Base-by-base conservation (phyloP, 2,329 filamentous ascomycete genomes). In the Ambrosiella beaveri region DNA sequence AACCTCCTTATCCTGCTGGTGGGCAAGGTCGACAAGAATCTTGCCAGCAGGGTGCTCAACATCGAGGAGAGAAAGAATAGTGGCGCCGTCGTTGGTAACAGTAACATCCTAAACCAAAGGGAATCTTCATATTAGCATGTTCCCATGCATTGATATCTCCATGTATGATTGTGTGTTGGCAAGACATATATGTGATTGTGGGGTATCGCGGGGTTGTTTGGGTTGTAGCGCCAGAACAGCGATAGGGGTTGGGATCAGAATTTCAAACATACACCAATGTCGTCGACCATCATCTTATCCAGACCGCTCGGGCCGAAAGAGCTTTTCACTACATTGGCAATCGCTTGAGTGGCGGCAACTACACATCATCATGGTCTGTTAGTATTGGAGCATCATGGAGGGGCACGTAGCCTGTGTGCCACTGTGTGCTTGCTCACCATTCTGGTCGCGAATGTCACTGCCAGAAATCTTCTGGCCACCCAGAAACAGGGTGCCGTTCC, bases 281-380 rank as follows among this genome's bases (percentile, higher is more conserved):
- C 93, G 74, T 98, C 93, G 66, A 98, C 93, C 93, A 98, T 97
- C 93, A 98, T 98, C 81, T 98, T 98, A 71, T 98, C 93, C 64
- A 98, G 80, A 54, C 93, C 93, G 62, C 88, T 95, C 56, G 93
- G 93, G 58, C 93, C 93, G 69, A 98, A 98, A 13, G 93, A 98
- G 72, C 88, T 95, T 77, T 95, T 97, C 71, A 98, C 89, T 61
- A 98, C 90, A 82, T 97, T 98, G 66, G 93, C 86, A 68, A 98
- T 97, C 61, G 91, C 89, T 71, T 96, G 89, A 51, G 93, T 97
- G 64, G 93, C 93, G 65, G 89, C 81, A 54, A 97, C 93, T 90
- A 67, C 11, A 38, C 38, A 61, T 45, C 60, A 49, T 52, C 50
- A 40, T 12, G 35, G 19, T 35, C 27, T 35, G 38, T 7, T n/a